Conservation (phyloP, 2,329 filamentous ascomycete genomes). For the Ilyonectria mors-panacis region DNA sequence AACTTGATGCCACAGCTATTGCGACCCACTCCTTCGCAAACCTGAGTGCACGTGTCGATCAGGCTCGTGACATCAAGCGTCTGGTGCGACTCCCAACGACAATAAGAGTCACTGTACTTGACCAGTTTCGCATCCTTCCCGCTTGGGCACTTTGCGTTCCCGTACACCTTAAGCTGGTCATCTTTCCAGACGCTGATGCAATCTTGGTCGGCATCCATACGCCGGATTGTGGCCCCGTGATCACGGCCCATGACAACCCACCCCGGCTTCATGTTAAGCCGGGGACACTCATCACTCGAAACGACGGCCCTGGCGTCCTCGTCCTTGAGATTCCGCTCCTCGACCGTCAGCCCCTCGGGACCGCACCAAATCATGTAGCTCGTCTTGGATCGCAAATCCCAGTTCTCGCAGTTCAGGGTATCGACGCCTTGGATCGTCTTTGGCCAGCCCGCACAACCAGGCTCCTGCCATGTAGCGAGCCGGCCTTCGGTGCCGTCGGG, state of each 20-base stretch:
- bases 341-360: not conserved
- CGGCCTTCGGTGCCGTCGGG: not conserved
- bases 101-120: not conserved
- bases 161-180: constrained; percentile 5
- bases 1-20: constrained; percentile 5
- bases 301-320: not conserved
- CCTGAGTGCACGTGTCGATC: constrained; percentile 2
- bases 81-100: not conserved
- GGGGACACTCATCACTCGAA: not conserved
- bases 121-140: constrained; percentile 2
- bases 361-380: constrained; percentile 24
- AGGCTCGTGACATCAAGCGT: not conserved
- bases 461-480: constrained; percentile 2
- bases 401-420: constrained; percentile 15
- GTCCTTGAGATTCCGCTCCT: not conserved
- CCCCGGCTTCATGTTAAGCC: constrained; percentile 8
- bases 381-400: not conserved
- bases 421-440: constrained; percentile 8
- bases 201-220: constrained; percentile 5
- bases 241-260: constrained; percentile 7
- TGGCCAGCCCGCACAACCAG: constrained; percentile 8
- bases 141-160: constrained; percentile 3
- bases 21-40: not conserved
- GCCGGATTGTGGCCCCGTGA: not conserved
- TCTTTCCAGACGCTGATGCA: not conserved